Evolutionary conservation across 768 basidiomycete genomes (phyloP).

Genomic region (Cystobasidium onofrii): DNA sequence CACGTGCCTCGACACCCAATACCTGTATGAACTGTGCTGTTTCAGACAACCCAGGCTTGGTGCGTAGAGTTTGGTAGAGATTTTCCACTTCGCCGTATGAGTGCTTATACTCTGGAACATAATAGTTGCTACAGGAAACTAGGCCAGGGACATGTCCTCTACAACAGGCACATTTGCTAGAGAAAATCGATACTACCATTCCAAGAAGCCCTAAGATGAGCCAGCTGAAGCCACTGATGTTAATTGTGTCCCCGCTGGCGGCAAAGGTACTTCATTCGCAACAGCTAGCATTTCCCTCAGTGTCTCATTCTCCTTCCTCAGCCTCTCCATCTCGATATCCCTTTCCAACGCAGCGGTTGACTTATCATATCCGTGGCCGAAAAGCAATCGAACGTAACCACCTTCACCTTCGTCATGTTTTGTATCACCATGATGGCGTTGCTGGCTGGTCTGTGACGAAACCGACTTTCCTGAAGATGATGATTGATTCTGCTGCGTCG

Average conservation of each 20-base stretch:
- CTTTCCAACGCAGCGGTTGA: conserved; percentile 80
- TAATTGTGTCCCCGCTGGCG: background rate
- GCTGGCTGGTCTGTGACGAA: background rate
- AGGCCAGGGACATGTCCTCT: too few relatives aligned
- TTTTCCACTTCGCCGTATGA: too few relatives aligned
- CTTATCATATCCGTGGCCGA: conserved; percentile 42
- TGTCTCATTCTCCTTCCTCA: conserved; percentile 73
- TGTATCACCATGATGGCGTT: background rate
- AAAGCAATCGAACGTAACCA: conserved; percentile 24
- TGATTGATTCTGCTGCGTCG: background rate
- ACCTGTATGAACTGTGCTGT: too few relatives aligned
- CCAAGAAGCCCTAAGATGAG: background rate
- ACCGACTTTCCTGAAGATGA: background rate
- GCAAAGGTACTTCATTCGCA: background rate
- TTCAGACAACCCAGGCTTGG: too few relatives aligned
- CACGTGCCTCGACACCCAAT: too few relatives aligned
- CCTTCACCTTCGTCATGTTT: conserved; percentile 22
- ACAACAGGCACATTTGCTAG: too few relatives aligned
- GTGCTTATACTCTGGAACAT: too few relatives aligned
- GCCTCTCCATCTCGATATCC: conserved; percentile 71
- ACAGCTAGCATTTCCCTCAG: conserved; percentile 70
- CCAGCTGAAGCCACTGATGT: background rate
- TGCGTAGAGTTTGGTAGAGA: too few relatives aligned
- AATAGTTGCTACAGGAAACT: too few relatives aligned
- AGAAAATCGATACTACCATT: too few relatives aligned